Base-by-base conservation (phyloP, 345 rosid genomes). In the Gossypium stocksii region DNA sequence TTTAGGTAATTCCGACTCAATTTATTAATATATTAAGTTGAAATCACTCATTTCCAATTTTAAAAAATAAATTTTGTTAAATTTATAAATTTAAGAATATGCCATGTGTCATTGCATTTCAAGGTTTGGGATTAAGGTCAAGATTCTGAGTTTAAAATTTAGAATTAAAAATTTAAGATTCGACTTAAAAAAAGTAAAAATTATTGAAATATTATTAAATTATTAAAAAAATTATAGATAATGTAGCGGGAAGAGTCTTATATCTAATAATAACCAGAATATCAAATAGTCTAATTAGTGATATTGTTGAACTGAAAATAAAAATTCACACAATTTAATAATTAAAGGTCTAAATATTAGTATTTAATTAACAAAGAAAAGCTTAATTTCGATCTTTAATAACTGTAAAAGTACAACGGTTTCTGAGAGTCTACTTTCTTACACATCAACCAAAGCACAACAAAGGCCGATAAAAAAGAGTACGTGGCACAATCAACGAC, bases 91-190 rank as follows among this genome's bases (percentile, higher is more conserved):
- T 34, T 34, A 5, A 34, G 6, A 34, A 34, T 1, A 34, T 1
- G 41, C 7, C 41, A 34, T 4, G 41, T 5, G 41, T 34, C 41
- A 34, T 34, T 5, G 41, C 1, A 34, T 34, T 34, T 34, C 0
- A 5, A 0, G 38, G 5, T 29, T 29, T 1, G 5, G 0, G 1
- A 29, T 29, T 29, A 4, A 0, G 0, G 1, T 5, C 38, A 4
- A 4, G 0, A 0, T 34, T 4, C 1, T 3, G 5, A 0, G 5
- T 0, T 29, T 29, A 0, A 34, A 5, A 2, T 4, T 34, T 5
- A 5, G 1, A 0, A 0, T 34, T 34, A 34, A 5, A 0, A 1
- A 5, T 34, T 34, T 7, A 1, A 1, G 7, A 5, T 34, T 34
- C 1, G 4, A 34, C 1, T 0, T 34, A 34, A 34, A 34, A 34